phyloP scores from a whole-genome alignment of 208 protist species.

The Crithidia brevicula region DNA sequence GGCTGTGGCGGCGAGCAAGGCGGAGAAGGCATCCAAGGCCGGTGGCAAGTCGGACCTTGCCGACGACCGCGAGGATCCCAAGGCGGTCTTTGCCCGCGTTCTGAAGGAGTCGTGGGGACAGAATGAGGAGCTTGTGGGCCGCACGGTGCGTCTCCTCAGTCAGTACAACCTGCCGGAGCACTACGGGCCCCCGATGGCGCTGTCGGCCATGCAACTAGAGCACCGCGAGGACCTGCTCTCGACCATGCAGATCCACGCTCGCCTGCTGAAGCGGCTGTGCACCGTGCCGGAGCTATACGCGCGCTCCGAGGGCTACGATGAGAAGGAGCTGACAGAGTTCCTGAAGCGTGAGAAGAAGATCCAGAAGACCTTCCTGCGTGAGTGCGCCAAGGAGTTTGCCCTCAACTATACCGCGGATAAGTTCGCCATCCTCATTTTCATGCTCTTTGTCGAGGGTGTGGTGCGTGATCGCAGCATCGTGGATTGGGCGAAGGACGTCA shows the following conservation, averaged over 20 bases:
- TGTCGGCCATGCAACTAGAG: slow-evolving; percentile 54
- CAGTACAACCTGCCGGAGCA: slow-evolving; percentile 80
- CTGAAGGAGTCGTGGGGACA: slow-evolving; percentile 49
- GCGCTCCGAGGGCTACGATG: slow-evolving; percentile 46
- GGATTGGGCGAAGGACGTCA: slow-evolving; percentile 46
- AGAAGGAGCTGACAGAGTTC: slow-evolving; percentile 63
- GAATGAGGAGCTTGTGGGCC: slow-evolving; percentile 42
- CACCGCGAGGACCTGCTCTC: slow-evolving; percentile 51
- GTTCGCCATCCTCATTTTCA: slow-evolving; percentile 66
- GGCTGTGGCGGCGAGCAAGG: slow-evolving; percentile 19
- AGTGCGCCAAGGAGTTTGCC: slow-evolving; percentile 54
- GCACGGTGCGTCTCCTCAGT: slow-evolving; percentile 64
- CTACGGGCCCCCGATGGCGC: slow-evolving; percentile 46
- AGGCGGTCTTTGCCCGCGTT: slow-evolving; percentile 43
- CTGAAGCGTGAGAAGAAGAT: slow-evolving; percentile 69
- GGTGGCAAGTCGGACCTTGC: slow-evolving; percentile 33
- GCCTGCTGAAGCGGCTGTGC: slow-evolving; percentile 68
- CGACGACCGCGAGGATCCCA: slow-evolving; percentile 50
- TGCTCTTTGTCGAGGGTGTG: slow-evolving; percentile 81
- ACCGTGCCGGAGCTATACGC: slow-evolving; percentile 57
- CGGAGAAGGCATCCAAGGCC: slow-evolving; percentile 18
- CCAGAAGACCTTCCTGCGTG: slow-evolving; percentile 62
- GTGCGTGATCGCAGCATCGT: slow-evolving; percentile 57
- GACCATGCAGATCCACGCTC: slow-evolving; percentile 52
- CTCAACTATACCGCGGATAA: slow-evolving; percentile 53